Percentiles rank a stretch among this genome's conserved stretches.
These are phyloP conservation scores for Leccinum fibrillosum DNA, from an alignment of 768 basidiomycete genomes.

Conservation along the genomic window DNA sequence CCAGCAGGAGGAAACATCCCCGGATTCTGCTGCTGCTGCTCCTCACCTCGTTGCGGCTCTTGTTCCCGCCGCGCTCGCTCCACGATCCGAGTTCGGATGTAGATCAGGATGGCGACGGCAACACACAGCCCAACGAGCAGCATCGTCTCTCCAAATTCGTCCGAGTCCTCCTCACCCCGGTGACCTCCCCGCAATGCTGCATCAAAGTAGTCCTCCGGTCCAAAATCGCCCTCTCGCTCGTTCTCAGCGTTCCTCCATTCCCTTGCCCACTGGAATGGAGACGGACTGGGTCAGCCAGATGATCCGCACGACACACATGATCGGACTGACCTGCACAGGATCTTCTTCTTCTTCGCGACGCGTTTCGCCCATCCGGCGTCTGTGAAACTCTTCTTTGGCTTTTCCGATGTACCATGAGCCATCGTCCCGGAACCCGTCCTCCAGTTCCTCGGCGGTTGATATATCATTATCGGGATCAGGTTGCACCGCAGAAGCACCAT, in stretches of 20 bases:
- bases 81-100: constrained; percentile 74
- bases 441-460: constrained; percentile 23
- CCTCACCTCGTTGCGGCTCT: constrained; percentile 38
- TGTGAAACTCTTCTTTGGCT: constrained; percentile 74
- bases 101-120: constrained; percentile 70
- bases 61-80: constrained; percentile 69
- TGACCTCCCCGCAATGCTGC: constrained; percentile 56
- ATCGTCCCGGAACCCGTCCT: constrained; percentile 40
- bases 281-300: constrained; percentile 4
- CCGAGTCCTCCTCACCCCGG: constrained; percentile 58
- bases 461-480: constrained; percentile 1
- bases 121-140: constrained; percentile 71
- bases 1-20: constrained; percentile 62
- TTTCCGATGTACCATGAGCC: constrained; percentile 83
- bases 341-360: constrained; percentile 58
- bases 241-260: constrained; percentile 69
- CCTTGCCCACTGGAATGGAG: constrained; percentile 62
- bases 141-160: constrained; percentile 80
- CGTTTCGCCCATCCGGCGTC: constrained; percentile 45
- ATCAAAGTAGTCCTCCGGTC: constrained; percentile 82
- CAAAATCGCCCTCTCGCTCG: constrained; percentile 71
- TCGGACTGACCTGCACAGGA: constrained; percentile 59
- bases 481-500: constrained; percentile 10
- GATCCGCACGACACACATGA: background rate
- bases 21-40: constrained; percentile 25